phyloP scores from a whole-genome alignment of 2,329 filamentous ascomycete species.

The Neonectria ditissima region DNA sequence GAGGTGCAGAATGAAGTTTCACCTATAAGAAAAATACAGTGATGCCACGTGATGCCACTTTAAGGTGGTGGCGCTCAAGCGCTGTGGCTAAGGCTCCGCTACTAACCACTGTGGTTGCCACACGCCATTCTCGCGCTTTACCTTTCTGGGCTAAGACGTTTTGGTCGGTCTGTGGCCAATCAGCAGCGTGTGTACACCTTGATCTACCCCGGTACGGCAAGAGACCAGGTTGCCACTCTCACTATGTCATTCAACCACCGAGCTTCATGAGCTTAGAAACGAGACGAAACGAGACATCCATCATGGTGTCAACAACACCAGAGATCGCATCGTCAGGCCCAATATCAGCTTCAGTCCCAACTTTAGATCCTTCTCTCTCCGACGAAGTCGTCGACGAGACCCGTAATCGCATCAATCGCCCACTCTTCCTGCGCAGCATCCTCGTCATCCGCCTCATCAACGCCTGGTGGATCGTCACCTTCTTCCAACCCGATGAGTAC shows the following conservation, averaged over 20 bases:
- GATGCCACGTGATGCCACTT: constrained; percentile 9
- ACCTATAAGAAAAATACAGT: neutral
- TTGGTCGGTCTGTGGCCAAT: constrained; percentile 16
- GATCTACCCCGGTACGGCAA: constrained; percentile 27
- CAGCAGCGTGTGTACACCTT: constrained; percentile 13
- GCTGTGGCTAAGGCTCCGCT: constrained; percentile 7
- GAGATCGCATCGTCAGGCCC: neutral
- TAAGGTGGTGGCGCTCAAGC: constrained; percentile 2
- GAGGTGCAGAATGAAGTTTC: neutral
- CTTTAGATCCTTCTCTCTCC: neutral
- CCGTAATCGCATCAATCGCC: constrained; percentile 39
- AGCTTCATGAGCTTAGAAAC: neutral
- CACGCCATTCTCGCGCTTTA: neutral
- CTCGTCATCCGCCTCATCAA: constrained; percentile 83
- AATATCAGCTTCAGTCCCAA: neutral
- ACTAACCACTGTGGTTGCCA: no score
- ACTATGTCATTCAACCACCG: constrained; percentile 4
- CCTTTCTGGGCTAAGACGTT: neutral
- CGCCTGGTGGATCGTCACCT: constrained; percentile 82
- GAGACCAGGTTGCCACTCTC: constrained; percentile 23
- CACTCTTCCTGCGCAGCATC: constrained; percentile 52
- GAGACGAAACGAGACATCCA: neutral
- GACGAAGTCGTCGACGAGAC: constrained; percentile 32
- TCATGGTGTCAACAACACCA: constrained; percentile 32
- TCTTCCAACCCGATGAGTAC: constrained; percentile 98